These are phyloP conservation scores for Diophrys appendiculata DNA, from an alignment of 73 alveolate species.

Conservation along the genomic window DNA sequence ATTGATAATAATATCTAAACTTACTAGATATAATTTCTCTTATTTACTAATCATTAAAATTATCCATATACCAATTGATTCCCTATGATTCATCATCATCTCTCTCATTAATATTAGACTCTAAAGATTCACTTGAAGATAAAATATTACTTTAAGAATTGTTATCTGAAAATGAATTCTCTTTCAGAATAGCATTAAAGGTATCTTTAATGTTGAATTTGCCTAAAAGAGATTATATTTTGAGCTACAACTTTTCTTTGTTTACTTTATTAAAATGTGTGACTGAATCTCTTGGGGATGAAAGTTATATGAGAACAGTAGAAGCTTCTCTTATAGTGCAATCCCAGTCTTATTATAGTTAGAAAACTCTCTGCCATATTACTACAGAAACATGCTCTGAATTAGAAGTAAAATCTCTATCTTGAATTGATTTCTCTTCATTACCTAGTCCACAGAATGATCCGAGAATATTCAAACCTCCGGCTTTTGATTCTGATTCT, in stretches of 20 bases:
- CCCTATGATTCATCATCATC: conserved; percentile 4
- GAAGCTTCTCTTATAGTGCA: conserved; percentile 64
- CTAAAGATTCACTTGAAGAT: neutral
- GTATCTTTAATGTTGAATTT: conserved; percentile 10
- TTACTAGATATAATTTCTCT: conserved; percentile 26
- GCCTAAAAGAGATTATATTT: conserved; percentile 25
- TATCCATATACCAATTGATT: conserved; percentile 50
- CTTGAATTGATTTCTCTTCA: conserved; percentile 16
- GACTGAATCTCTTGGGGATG: conserved; percentile 61
- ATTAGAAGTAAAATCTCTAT: conserved; percentile 30
- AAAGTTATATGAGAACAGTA: conserved; percentile 54
- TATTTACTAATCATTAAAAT: conserved; percentile 42
- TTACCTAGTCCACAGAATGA: conserved; percentile 70
- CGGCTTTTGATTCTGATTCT: conserved; percentile 64
- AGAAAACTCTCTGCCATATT: conserved; percentile 65
- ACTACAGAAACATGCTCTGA: conserved; percentile 37
- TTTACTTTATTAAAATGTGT: conserved; percentile 24
- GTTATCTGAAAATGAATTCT: too few relatives aligned
- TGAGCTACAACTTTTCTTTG: conserved; percentile 39
- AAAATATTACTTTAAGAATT: too few relatives aligned
- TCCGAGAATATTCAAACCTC: conserved; percentile 69
- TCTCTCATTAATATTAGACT: neutral
- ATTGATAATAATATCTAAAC: neutral
- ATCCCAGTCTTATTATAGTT: conserved; percentile 73
- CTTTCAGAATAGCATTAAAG: neutral